Percentiles rank a stretch among this genome's conserved stretches.
phyloP scores from a whole-genome alignment of 768 basidiomycete genomes.

The Amanita rubescens region DNA sequence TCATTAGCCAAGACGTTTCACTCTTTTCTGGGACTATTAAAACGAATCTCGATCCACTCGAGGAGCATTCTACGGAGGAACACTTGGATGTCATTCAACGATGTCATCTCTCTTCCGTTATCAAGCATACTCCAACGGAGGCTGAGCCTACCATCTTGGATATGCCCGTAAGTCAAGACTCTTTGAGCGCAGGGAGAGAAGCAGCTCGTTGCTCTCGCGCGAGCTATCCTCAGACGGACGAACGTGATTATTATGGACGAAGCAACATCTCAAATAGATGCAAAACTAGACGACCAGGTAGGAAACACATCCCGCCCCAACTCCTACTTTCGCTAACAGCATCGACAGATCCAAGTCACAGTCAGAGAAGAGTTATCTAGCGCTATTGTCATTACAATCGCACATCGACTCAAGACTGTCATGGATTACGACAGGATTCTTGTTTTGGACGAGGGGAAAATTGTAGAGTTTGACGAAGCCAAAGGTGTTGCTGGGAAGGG shows the following conservation, averaged over 20 bases:
- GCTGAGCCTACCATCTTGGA: conserved; percentile 39
- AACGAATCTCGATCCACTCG: conserved; percentile 67
- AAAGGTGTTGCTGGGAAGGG: conserved; percentile 39
- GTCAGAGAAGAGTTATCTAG: conserved; percentile 65
- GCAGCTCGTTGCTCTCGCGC: conserved; percentile 63
- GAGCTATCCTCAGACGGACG: conserved; percentile 59
- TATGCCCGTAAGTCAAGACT: conserved; percentile 57
- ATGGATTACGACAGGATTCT: conserved; percentile 71
- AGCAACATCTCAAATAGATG: conserved; percentile 73
- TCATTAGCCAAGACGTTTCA: conserved; percentile 69
- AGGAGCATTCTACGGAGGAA: conserved; percentile 48
- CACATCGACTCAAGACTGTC: conserved; percentile 71
- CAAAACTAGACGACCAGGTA: conserved; percentile 61
- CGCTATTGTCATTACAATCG: conserved; percentile 77
- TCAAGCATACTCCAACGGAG: conserved; percentile 27
- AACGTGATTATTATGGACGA: conserved; percentile 71
- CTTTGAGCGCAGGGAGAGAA: conserved; percentile 73
- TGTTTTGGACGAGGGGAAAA: conserved; percentile 63
- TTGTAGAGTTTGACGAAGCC: conserved; percentile 78
- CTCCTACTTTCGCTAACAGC: neutral
- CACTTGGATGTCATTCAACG: conserved; percentile 59
- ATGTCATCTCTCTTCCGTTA: conserved; percentile 48
- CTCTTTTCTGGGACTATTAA: conserved; percentile 68
- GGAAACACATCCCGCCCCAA: neutral
- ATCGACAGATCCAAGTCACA: conserved; percentile 55